phyloP scores from a whole-genome alignment of 2,329 filamentous ascomycete genomes.

The Gnomoniopsis smithogilvyi region DNA sequence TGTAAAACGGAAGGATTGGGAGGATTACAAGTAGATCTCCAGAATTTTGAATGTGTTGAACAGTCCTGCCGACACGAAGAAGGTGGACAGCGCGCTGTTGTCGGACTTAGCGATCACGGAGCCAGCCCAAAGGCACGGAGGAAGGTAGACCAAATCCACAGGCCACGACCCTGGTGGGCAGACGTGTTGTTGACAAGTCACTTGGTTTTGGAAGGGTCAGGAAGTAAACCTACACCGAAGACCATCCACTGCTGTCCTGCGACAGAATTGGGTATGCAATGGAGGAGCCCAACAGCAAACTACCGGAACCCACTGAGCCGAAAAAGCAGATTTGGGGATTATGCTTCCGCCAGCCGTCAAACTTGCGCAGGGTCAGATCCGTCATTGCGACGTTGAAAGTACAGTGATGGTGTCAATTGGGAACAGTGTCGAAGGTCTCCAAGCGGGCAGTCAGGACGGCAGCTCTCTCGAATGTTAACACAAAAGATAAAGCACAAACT shows the following conservation, averaged over 20 bases:
- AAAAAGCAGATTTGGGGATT: background rate
- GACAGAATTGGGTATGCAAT: conserved; percentile 2
- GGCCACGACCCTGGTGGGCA: background rate
- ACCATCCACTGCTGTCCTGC: background rate
- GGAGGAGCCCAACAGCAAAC: conserved; percentile 1
- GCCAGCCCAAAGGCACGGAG: background rate
- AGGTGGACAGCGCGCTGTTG: background rate
- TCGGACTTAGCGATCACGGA: background rate
- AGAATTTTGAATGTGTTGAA: conserved; percentile 1
- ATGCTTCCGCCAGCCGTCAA: background rate
- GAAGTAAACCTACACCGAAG: background rate
- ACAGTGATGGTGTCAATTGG: background rate
- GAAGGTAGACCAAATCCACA: background rate
- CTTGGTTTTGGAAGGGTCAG: background rate
- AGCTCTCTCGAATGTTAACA: background rate
- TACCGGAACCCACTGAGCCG: background rate
- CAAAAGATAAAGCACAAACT: background rate
- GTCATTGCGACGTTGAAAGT: background rate
- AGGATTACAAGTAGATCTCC: background rate
- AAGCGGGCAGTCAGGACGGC: background rate
- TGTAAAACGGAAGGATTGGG: background rate
- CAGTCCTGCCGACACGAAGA: background rate
- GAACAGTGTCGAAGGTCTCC: background rate
- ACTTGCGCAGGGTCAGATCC: background rate
- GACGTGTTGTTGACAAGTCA: background rate